A percentile compares a stretch with the other conserved stretches of the same genome.
phyloP scores from a whole-genome alignment of 2,329 filamentous ascomycete genomes.

The Calonectria pauciramosa region DNA sequence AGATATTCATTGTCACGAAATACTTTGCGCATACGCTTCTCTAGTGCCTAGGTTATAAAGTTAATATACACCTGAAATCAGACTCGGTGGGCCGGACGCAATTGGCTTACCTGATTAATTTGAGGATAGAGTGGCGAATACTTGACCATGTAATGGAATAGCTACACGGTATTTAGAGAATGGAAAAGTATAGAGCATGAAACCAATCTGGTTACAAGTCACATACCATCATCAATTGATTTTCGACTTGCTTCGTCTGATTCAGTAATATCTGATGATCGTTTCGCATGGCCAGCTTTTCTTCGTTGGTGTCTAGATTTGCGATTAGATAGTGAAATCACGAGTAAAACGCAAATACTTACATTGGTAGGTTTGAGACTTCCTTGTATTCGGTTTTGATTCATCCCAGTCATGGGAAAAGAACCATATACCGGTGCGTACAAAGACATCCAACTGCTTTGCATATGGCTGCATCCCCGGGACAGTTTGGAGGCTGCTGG shows the following conservation, averaged over 20 bases:
- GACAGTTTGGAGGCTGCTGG: slow-evolving; percentile 7
- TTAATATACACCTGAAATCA: background rate
- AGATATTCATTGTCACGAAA: background rate
- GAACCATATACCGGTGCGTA: slow-evolving; percentile 2
- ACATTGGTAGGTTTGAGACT: background rate
- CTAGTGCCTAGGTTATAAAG: background rate
- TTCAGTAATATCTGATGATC: background rate
- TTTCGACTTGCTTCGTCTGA: background rate
- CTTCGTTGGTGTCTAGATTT: background rate
- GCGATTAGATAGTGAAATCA: background rate
- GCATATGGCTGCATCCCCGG: slow-evolving; percentile 20
- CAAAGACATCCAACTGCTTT: slow-evolving; percentile 14
- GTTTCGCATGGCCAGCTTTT: background rate
- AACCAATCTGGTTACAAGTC: too few species aligned
- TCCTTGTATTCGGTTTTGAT: background rate
- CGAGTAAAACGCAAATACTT: background rate
- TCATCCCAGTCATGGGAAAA: background rate
- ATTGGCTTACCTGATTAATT: background rate
- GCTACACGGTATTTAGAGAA: background rate
- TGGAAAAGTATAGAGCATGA: too few species aligned
- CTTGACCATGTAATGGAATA: background rate
- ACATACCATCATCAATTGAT: background rate
- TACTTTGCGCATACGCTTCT: background rate
- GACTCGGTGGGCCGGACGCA: too few species aligned
- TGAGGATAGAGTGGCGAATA: background rate